Evolutionary conservation across 176 grass and related monocot genomes (phyloP).

Genomic region (Musa acuminata): DNA sequence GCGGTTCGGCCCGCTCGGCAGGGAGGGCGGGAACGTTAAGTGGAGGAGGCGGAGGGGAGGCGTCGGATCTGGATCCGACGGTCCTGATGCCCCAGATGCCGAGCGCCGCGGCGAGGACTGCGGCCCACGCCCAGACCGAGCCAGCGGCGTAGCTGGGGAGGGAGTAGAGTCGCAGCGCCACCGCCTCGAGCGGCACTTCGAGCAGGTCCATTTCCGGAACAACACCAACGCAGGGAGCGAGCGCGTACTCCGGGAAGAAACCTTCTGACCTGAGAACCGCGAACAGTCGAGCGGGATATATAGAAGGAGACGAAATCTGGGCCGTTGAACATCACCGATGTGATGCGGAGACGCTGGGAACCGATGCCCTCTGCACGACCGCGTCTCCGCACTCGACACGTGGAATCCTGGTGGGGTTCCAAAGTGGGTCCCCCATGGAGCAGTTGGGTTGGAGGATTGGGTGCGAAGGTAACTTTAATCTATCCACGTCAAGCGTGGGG

Average conservation of each 20-base stretch:
- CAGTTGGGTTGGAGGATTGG: too few species aligned
- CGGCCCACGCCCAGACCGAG: slow-evolving; percentile 43
- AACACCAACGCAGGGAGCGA: too few species aligned
- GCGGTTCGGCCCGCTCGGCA: neutral
- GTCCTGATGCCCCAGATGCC: slow-evolving; percentile 59
- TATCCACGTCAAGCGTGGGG: too few species aligned
- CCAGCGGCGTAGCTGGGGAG: slow-evolving; percentile 28
- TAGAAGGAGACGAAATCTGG: neutral
- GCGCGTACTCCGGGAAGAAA: neutral
- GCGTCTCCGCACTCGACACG: neutral
- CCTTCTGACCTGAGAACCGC: neutral
- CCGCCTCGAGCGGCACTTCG: slow-evolving; percentile 46
- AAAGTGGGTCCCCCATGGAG: too few species aligned
- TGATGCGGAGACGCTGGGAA: slow-evolving; percentile 17
- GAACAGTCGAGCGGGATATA: neutral
- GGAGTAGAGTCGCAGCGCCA: slow-evolving; percentile 47
- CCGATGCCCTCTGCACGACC: slow-evolving; percentile 22
- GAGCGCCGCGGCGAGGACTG: slow-evolving; percentile 43
- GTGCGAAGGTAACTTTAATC: too few species aligned
- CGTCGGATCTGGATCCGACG: neutral
- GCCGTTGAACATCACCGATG: neutral
- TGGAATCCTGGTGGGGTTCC: neutral
- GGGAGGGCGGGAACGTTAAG: neutral
- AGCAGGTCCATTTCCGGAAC: slow-evolving; percentile 47
- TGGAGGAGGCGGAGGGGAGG: neutral